phyloP scores from a whole-genome alignment of 345 rosid genomes.

The thale cress (Arabidopsis thaliana) region TAIR10.1 NC_003075.7:7465501-7466000 shows the following conservation, averaged over 20 bases:
- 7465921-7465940: slow-evolving; percentile 61
- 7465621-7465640: slow-evolving; percentile 70
- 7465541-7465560: slow-evolving; percentile 76
- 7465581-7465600: slow-evolving; percentile 94
- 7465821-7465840: slow-evolving; percentile 54
- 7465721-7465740: slow-evolving; percentile 54
- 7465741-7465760: slow-evolving; percentile 47
- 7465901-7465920: slow-evolving; percentile 60
- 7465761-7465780: slow-evolving; percentile 51
- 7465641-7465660: slow-evolving; percentile 56
- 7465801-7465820: slow-evolving; percentile 58
- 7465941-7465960: slow-evolving; percentile 55
- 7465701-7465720: slow-evolving; percentile 61
- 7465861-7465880: slow-evolving; percentile 55
- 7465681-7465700: slow-evolving; percentile 54
- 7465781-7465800: slow-evolving; percentile 50
- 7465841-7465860: slow-evolving; percentile 54
- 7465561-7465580: slow-evolving; percentile 96
- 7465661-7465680: slow-evolving; percentile 64
- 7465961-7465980: slow-evolving; percentile 51
- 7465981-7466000: slow-evolving; percentile 78
- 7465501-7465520: slow-evolving; percentile 99
- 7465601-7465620: slow-evolving; percentile 91
- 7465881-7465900: slow-evolving; percentile 47
- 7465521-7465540: slow-evolving; percentile 74